Conservation (phyloP, 495 filamentous ascomycete species). For the Aspergillus sparsus region DNA sequence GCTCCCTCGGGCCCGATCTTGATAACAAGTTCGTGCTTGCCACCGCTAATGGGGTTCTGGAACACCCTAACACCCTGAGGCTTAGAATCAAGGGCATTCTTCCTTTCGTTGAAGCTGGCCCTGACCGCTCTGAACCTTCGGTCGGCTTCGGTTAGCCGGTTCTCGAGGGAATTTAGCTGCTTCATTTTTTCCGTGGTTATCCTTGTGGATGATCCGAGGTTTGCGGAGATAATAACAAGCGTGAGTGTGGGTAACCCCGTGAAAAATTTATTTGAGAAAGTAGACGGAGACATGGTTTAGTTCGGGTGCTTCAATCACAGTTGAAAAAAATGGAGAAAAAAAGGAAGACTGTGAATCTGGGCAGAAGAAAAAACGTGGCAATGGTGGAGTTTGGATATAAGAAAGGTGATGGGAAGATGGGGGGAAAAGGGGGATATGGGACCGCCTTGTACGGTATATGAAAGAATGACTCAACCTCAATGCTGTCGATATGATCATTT, state of each 20-base stretch:
- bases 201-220: neutral
- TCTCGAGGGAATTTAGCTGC: neutral
- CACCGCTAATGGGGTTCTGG: neutral
- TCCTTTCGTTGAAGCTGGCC: conserved; percentile 3
- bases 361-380: neutral
- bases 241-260: neutral
- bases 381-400: neutral
- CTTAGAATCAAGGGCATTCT: neutral
- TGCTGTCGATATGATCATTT: neutral
- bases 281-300: neutral
- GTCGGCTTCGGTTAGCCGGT: neutral
- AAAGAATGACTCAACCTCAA: neutral
- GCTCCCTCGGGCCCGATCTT: neutral
- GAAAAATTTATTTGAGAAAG: neutral
- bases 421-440: neutral
- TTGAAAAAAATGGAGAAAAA: neutral
- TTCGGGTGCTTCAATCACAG: neutral
- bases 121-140: neutral
- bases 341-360: neutral
- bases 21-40: neutral
- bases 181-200: conserved; percentile 2
- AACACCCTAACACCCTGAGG: neutral
- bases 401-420: neutral
- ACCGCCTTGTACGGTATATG: neutral
- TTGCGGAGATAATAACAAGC: neutral